Percentiles rank a stretch among this genome's conserved stretches.
Conservation (phyloP, 75 land plant species). For the Pinus tabuliformis region DNA sequence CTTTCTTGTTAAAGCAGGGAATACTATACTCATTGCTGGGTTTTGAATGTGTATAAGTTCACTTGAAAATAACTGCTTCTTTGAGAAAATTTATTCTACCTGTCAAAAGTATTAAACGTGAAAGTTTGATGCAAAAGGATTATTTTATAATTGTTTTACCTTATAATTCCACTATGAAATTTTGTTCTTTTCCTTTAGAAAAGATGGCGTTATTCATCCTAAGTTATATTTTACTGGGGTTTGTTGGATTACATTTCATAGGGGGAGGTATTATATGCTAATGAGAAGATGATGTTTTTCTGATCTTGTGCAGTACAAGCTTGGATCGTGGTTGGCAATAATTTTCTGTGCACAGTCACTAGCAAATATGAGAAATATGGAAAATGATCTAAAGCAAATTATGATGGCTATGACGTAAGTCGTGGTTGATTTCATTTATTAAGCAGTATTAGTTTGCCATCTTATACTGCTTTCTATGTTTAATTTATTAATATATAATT, state of each 20-base stretch:
- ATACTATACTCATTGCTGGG: neutral
- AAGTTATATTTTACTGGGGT: neutral
- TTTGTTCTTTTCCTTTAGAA: neutral
- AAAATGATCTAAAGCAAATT: constrained; percentile 85
- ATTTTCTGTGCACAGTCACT: constrained; percentile 85
- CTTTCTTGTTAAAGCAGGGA: too few species aligned
- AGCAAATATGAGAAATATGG: constrained; percentile 83
- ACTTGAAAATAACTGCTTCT: too few species aligned
- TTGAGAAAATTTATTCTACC: neutral
- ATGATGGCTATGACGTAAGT: constrained; percentile 95
- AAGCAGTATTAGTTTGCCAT: neutral
- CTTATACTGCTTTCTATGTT: neutral
- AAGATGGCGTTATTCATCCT: neutral
- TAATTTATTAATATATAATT: neutral
- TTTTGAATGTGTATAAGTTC: neutral
- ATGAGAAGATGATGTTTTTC: constrained; percentile 1
- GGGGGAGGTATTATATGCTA: neutral
- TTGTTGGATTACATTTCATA: neutral
- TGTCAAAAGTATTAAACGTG: neutral
- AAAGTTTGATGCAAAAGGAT: neutral
- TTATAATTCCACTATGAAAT: neutral
- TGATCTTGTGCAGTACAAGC: constrained; percentile 64
- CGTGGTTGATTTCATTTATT: constrained; percentile 1
- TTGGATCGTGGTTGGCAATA: constrained; percentile 85
- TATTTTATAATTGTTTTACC: neutral